Base-by-base conservation (phyloP, 108 stramenopile genomes). In the Cyclotella sp. region DNA sequence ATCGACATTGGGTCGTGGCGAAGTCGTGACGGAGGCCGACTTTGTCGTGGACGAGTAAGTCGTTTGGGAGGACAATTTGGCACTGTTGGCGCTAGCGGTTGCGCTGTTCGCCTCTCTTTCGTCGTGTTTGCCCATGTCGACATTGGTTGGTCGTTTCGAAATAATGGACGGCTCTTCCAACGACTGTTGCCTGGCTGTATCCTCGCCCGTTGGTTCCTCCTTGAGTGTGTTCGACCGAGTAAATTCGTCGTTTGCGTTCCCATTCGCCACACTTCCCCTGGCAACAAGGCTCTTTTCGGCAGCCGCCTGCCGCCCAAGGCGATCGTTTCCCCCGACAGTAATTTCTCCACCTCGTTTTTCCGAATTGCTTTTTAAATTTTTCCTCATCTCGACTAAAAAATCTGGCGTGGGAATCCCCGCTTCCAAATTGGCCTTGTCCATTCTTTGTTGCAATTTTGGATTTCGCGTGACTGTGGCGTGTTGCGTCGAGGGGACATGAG, bases 331-430 rank as follows among this genome's bases (percentile, higher is more conserved):
- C 4, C 26, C 24, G 43, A 30, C 18, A 63, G 27, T 10, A 16
- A 19, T 8, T 27, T 52, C 47, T 41, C 14, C 71, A 45, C 18
- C 45, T n/a, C 13, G 10, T 1, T n/a, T n/a, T n/a, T 22, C 15
- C 0, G 43, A 26, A 45, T 46, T 39, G 24, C 61, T 77, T 71
- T 79, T 79, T 49, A 79, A 72, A 61, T 79, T 79, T 42, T 72
- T 72, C 24, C 78, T 64, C 41, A 58, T 34, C 40, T 72, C 58
- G 18, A 67, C 34, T 43, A 79, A 72, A 58, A 79, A 72, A 30
- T 44, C 49, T 0, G 78, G 78, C 34, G 78, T 79, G 54, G 78
- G 78, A 58, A 79, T 72, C 34, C 78, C 78, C 5, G 27, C 78
- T 45, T 79, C 78, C 57, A 67, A 61, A 64, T 72, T 72, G 43